phyloP scores from a whole-genome alignment of 768 basidiomycete genomes.

The Boletus sensibilis region DNA sequence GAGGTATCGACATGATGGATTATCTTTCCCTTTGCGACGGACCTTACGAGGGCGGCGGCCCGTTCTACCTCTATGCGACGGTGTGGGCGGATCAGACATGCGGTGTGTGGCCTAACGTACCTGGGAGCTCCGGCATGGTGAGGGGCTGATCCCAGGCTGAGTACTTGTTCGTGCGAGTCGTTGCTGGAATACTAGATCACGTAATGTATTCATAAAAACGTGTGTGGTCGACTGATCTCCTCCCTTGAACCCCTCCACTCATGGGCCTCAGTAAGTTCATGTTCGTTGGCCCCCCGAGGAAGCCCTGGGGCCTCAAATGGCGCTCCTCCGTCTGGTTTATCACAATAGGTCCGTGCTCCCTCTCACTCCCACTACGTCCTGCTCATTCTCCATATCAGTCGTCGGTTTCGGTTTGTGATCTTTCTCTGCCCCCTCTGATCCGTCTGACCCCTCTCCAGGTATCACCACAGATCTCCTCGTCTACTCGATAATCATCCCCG shows the following conservation, averaged over 20 bases:
- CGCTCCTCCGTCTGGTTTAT: conserved; percentile 57
- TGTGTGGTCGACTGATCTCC: no score
- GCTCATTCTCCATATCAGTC: conserved; percentile 29
- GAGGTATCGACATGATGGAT: conserved; percentile 57
- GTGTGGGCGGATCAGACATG: background rate
- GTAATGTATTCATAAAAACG: conserved; percentile 10
- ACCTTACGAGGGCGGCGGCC: conserved; percentile 55
- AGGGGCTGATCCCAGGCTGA: background rate
- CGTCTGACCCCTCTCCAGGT: conserved; percentile 21
- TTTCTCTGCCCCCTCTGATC: background rate
- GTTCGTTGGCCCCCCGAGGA: background rate
- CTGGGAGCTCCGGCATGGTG: conserved; percentile 49
- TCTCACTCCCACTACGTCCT: background rate
- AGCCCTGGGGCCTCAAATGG: conserved; percentile 52
- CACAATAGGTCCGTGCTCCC: conserved; percentile 40
- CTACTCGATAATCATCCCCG: conserved; percentile 61
- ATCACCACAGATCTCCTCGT: conserved; percentile 54
- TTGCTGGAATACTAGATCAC: background rate
- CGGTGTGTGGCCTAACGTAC: conserved; percentile 35
- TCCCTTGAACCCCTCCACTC: background rate
- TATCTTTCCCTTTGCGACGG: conserved; percentile 49
- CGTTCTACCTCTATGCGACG: conserved; percentile 60
- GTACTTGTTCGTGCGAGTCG: background rate
- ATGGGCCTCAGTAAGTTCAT: conserved; percentile 9
- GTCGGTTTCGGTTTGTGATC: conserved; percentile 47